Conservation (phyloP, 164 flowering plant species). For the Amborella trichopoda region DNA sequence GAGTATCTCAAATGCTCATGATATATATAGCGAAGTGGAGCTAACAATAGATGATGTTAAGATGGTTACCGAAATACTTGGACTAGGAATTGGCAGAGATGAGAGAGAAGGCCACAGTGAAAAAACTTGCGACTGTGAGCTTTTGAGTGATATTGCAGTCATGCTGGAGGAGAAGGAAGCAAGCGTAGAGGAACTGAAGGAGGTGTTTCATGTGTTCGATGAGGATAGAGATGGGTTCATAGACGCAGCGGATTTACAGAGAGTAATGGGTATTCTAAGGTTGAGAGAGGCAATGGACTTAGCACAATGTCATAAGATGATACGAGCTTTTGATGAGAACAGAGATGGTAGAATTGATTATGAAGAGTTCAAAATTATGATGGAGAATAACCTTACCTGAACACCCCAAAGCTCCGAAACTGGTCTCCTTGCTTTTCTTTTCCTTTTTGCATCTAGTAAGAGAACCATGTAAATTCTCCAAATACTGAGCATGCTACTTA, state of each 20-base stretch:
- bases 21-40: no score
- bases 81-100: no score
- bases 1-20: no score
- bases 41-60: no score
- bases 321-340: slow-evolving; percentile 6
- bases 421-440: no score
- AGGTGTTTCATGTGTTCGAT: slow-evolving; percentile 10
- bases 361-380: slow-evolving; percentile 5
- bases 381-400: slow-evolving; percentile 14
- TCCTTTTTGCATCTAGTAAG: no score
- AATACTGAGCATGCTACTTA: no score
- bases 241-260: slow-evolving; percentile 5
- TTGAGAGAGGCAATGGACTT: slow-evolving; percentile 7
- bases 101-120: no score
- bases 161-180: slow-evolving; percentile 12
- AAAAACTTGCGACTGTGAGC: no score
- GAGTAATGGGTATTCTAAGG: slow-evolving; percentile 2
- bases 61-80: no score
- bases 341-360: slow-evolving; percentile 9
- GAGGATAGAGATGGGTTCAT: slow-evolving; percentile 11
- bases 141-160: neutral
- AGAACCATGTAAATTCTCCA: no score
- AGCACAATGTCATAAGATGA: slow-evolving; percentile 9
- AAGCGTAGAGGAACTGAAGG: slow-evolving; percentile 7
- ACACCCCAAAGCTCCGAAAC: no score